A percentile compares a stretch with the other conserved stretches of the same genome.
phyloP scores from a whole-genome alignment of 352 stramenopile species.

The Pythium sp. region DNA sequence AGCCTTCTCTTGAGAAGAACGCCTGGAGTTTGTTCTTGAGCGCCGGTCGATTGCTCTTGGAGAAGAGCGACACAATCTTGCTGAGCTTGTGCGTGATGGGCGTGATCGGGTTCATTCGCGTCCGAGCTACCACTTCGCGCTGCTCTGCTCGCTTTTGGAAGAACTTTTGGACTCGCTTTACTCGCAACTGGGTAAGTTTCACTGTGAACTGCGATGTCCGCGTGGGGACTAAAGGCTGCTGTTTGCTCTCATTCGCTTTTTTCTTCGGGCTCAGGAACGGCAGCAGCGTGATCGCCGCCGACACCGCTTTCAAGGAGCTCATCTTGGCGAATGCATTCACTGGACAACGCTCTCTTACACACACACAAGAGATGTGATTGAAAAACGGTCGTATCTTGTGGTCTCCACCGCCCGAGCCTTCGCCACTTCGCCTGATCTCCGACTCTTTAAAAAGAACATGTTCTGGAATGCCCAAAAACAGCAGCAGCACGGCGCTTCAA shows the following conservation, averaged over 20 bases:
- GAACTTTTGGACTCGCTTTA: not conserved
- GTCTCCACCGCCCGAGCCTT: too few relatives aligned
- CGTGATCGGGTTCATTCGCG: not conserved
- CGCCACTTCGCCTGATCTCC: not conserved
- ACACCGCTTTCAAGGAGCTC: not conserved
- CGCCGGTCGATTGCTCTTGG: conserved; percentile 4
- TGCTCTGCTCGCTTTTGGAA: conserved; percentile 10
- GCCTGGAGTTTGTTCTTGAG: conserved; percentile 5
- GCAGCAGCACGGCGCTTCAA: not conserved
- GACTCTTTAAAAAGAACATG: not conserved
- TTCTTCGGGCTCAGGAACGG: conserved; percentile 10
- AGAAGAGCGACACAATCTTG: conserved; percentile 4
- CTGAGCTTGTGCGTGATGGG: conserved; percentile 12
- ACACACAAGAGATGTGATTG: not conserved
- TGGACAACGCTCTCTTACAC: not conserved
- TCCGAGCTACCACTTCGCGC: not conserved
- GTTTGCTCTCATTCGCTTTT: not conserved
- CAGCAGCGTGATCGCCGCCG: conserved; percentile 12
- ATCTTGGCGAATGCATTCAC: not conserved
- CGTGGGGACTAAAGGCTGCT: not conserved
- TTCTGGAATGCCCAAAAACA: not conserved
- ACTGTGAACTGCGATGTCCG: not conserved
- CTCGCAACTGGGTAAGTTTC: conserved; percentile 6
- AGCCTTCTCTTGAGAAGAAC: conserved; percentile 2
- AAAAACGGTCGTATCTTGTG: too few relatives aligned